phyloP scores from a whole-genome alignment of 495 filamentous ascomycete genomes.

The Aspergillus steynii region DNA sequence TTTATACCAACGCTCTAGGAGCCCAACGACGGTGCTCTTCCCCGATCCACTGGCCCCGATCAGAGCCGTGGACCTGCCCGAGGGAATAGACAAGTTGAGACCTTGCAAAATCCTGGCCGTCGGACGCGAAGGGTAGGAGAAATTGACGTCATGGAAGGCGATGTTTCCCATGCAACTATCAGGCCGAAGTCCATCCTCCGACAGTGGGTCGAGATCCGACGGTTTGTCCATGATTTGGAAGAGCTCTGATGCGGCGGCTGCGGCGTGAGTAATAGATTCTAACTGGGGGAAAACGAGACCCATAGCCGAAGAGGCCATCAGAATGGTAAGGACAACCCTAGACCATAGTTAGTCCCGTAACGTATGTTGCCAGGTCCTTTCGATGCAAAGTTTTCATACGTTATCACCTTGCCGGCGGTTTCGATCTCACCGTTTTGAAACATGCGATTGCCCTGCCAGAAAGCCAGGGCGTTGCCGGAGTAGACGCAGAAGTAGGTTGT shows the following conservation, averaged over 20 bases:
- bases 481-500: conserved; percentile 41
- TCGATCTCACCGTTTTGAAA: conserved; percentile 27
- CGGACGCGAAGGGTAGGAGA: conserved; percentile 54
- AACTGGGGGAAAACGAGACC: not conserved
- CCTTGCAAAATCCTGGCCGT: conserved; percentile 36
- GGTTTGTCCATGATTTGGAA: conserved; percentile 42
- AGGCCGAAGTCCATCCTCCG: conserved; percentile 26
- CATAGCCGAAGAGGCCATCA: not conserved
- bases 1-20: conserved; percentile 60
- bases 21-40: conserved; percentile 61
- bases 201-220: conserved; percentile 38
- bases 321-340: not conserved
- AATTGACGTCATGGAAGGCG: conserved; percentile 55
- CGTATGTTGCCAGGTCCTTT: not conserved
- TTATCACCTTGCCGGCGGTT: conserved; percentile 43
- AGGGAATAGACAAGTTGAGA: conserved; percentile 39
- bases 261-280: conserved; percentile 41
- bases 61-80: conserved; percentile 50
- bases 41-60: conserved; percentile 57
- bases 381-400: conserved; percentile 30
- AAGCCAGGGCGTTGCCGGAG: conserved; percentile 47
- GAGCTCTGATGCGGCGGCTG: conserved; percentile 40
- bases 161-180: conserved; percentile 41
- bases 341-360: not conserved
- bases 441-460: conserved; percentile 48